Percentiles rank a stretch among this genome's conserved stretches.
Evolutionary conservation across 2,329 filamentous ascomycete genomes (phyloP).

Genomic region (Tricladium varicosporioides): DNA sequence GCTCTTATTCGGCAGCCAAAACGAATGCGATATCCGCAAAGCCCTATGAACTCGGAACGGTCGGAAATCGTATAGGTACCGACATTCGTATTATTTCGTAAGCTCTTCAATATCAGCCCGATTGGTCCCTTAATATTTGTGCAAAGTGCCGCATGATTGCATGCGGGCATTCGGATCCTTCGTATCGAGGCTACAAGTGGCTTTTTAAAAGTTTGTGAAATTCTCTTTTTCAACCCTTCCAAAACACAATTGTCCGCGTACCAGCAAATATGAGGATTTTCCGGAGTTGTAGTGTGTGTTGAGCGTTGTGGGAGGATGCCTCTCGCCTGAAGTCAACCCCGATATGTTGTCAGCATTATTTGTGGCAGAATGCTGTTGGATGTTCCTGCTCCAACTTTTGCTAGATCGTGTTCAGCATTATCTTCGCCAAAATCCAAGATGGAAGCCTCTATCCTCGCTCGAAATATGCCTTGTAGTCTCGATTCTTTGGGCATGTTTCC

Average conservation of each 20-base stretch:
- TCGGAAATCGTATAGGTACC: background rate
- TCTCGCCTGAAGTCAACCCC: background rate
- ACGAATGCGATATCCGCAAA: background rate
- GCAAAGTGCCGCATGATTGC: background rate
- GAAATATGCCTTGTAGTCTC: conserved; percentile 5
- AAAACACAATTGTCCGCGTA: background rate
- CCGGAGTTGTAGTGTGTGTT: background rate
- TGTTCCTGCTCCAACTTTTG: background rate
- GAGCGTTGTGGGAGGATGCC: background rate
- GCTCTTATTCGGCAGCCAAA: background rate
- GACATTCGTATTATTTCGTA: background rate
- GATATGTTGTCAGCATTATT: background rate
- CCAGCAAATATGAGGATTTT: background rate
- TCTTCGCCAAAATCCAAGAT: background rate
- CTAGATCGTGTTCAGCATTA: background rate
- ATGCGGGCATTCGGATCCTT: background rate
- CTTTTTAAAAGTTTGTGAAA: background rate
- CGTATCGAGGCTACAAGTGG: background rate
- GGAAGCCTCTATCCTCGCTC: conserved; percentile 1
- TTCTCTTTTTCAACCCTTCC: background rate
- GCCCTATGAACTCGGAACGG: background rate
- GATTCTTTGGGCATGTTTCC: conserved; percentile 4
- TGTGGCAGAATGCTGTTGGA: background rate
- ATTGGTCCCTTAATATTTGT: background rate
- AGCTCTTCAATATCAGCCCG: background rate